Percentiles rank a stretch among this genome's conserved stretches.
phyloP scores from a whole-genome alignment of 176 grass and related monocot genomes.

The Paspalum notatum region DNA sequence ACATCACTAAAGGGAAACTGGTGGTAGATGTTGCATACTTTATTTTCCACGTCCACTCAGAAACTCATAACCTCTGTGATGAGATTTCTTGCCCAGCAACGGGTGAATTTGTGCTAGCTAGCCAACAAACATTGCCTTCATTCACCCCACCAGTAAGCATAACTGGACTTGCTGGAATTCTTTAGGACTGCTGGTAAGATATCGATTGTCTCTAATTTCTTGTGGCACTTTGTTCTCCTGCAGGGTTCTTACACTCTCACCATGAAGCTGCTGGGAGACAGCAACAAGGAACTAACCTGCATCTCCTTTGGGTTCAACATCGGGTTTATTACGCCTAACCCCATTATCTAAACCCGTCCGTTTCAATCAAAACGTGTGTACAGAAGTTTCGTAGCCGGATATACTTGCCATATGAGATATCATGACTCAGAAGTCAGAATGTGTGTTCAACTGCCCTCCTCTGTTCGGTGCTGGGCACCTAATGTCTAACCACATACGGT shows the following conservation, averaged over 20 bases:
- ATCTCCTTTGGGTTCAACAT: conserved; percentile 77
- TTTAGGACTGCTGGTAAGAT: not conserved
- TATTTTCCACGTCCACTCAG: conserved; percentile 62
- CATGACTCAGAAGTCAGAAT: not conserved
- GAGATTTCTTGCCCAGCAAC: conserved; percentile 64
- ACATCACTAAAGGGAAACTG: conserved; percentile 56
- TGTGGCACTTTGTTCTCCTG: conserved; percentile 17
- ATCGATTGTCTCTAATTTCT: not conserved
- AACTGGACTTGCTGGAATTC: not conserved
- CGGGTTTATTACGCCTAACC: conserved; percentile 47
- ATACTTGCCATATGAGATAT: no score
- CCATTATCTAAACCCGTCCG: not conserved
- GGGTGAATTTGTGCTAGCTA: conserved; percentile 50
- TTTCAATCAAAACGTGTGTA: no score
- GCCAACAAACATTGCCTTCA: conserved; percentile 51
- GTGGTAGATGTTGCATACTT: conserved; percentile 74
- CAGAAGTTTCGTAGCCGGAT: no score
- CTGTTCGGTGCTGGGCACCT: not conserved
- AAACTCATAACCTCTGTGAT: conserved; percentile 75
- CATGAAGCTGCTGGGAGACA: conserved; percentile 62
- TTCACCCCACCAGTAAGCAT: conserved; percentile 63
- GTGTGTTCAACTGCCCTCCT: not conserved
- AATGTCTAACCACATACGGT: not conserved
- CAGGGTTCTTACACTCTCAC: conserved; percentile 85
- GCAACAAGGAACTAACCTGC: conserved; percentile 63